Conservation (phyloP, 169 alveolate species). For the Besnoitia besnoiti region DNA sequence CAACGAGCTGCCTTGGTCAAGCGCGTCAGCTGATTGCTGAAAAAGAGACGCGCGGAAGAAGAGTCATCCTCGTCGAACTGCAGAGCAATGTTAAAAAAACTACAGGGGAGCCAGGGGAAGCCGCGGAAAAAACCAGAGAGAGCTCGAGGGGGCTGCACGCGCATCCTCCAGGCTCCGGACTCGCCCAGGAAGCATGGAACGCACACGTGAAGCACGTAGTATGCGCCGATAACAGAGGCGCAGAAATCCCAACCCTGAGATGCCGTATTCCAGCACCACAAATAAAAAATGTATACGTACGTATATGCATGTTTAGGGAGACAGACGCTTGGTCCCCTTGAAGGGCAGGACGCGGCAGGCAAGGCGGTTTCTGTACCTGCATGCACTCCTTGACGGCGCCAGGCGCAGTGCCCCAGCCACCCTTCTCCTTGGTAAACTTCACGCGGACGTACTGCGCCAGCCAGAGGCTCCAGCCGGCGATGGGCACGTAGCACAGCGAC, state of each 20-base stretch:
- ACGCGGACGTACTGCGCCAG: conserved; percentile 16
- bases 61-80: not conserved
- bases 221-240: no score
- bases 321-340: no score
- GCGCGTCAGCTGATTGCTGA: conserved; percentile 2
- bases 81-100: not conserved
- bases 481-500: conserved; percentile 74
- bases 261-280: no score
- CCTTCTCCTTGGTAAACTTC: conserved; percentile 68
- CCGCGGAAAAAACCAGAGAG: not conserved
- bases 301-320: no score
- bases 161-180: no score
- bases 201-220: no score
- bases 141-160: no score
- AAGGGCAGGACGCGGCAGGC: not conserved
- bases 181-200: no score
- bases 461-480: conserved; percentile 71
- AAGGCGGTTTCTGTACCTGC: conserved; percentile 15
- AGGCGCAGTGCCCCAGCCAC: conserved; percentile 81
- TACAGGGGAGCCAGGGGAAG: not conserved
- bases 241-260: no score
- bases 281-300: no score
- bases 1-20: conserved; percentile 52
- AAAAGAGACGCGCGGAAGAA: not conserved
- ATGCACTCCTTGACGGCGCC: conserved; percentile 75